Evolutionary conservation across 257 asterid genomes (phyloP).

Genomic region (Gardenia jasminoides): DNA sequence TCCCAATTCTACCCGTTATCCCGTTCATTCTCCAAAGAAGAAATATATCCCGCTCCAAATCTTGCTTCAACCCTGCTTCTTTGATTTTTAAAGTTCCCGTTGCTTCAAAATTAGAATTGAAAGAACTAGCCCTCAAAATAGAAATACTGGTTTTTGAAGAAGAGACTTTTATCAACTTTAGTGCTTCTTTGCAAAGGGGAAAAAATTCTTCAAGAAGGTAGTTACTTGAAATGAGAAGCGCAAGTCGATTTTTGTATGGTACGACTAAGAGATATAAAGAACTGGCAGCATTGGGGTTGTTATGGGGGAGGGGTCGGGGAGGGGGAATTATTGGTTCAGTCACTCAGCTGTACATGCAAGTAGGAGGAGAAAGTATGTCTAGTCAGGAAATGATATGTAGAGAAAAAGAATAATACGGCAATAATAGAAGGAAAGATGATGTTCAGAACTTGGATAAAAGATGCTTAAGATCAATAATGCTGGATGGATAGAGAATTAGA

Average conservation of each 20-base stretch:
- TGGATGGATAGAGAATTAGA: slow-evolving; percentile 60
- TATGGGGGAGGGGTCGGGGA: too few relatives aligned
- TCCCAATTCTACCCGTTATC: slow-evolving; percentile 44
- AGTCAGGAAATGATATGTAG: slow-evolving; percentile 23
- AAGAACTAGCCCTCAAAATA: not conserved
- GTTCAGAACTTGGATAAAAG: slow-evolving; percentile 37
- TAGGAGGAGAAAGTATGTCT: slow-evolving; percentile 31
- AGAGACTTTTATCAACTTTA: not conserved
- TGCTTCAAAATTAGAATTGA: not conserved
- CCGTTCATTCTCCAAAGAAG: slow-evolving; percentile 57
- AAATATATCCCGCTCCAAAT: slow-evolving; percentile 2
- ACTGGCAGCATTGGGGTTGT: not conserved
- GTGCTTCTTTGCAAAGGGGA: not conserved
- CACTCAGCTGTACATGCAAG: slow-evolving; percentile 33
- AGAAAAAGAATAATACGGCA: slow-evolving; percentile 40
- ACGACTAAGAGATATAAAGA: slow-evolving; percentile 6
- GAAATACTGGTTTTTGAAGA: too few relatives aligned
- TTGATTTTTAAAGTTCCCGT: slow-evolving; percentile 16
- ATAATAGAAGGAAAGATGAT: slow-evolving; percentile 44
- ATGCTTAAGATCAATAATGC: slow-evolving; percentile 64
- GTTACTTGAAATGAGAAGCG: slow-evolving; percentile 1
- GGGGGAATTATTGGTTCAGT: not conserved
- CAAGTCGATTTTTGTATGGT: slow-evolving; percentile 19
- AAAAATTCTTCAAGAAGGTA: not conserved
- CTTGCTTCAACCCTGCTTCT: not conserved